Evolutionary conservation across 2,329 filamentous ascomycete genomes (phyloP).

Genomic region (Shiraia bambusicola): DNA sequence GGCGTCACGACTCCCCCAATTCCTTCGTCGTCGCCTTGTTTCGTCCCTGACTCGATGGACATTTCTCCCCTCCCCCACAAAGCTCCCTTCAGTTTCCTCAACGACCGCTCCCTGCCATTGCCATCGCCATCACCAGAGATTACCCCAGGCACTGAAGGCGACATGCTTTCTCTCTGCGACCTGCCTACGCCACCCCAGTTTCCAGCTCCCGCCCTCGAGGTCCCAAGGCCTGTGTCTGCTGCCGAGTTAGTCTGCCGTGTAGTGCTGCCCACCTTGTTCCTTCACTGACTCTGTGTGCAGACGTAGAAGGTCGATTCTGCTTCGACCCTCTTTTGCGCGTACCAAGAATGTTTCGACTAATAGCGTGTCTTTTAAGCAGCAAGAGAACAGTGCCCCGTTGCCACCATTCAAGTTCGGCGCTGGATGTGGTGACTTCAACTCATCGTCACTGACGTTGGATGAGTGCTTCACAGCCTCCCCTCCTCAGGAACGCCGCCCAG

Average conservation of each 20-base stretch:
- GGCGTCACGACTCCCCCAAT: slow-evolving; percentile 81
- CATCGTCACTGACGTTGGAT: slow-evolving; percentile 67
- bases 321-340: slow-evolving; percentile 73
- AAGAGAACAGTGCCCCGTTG: slow-evolving; percentile 65
- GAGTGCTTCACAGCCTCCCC: slow-evolving; percentile 84
- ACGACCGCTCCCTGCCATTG: slow-evolving; percentile 65
- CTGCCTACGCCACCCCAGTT: slow-evolving; percentile 28
- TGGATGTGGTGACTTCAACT: slow-evolving; percentile 53
- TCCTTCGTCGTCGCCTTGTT: slow-evolving; percentile 77
- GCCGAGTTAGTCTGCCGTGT: slow-evolving; percentile 36
- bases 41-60: slow-evolving; percentile 78
- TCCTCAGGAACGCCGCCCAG: slow-evolving; percentile 66
- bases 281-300: slow-evolving; percentile 28
- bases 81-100: slow-evolving; percentile 61
- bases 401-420: slow-evolving; percentile 76
- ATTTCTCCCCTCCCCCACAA: slow-evolving; percentile 90
- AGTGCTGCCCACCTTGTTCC: background rate
- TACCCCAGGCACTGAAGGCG: slow-evolving; percentile 48
- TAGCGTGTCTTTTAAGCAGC: slow-evolving; percentile 60
- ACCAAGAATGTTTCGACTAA: slow-evolving; percentile 74
- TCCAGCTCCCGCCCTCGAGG: slow-evolving; percentile 31
- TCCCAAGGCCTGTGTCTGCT: slow-evolving; percentile 39
- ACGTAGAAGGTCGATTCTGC: slow-evolving; percentile 51
- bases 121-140: slow-evolving; percentile 70
- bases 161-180: slow-evolving; percentile 45